Percentiles rank a stretch among this genome's conserved stretches.
Conservation (phyloP, 83 land plant species). For the Thuja plicata region DNA sequence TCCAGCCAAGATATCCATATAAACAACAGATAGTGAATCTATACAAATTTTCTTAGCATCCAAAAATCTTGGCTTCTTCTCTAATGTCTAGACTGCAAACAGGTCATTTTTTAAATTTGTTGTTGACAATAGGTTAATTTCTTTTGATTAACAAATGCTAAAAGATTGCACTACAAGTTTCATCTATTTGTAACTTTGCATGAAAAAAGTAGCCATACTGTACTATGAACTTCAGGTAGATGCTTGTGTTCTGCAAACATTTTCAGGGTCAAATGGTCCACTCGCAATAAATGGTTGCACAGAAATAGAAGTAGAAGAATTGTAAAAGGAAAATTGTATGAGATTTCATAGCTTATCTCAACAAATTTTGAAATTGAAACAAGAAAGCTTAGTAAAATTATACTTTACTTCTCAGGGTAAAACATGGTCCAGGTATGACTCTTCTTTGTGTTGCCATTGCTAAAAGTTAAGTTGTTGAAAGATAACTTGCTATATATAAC, state of each 20-base stretch:
- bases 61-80: too few relatives aligned
- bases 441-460: too few relatives aligned
- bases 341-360: not conserved
- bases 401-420: too few relatives aligned
- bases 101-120: slow-evolving; percentile 29
- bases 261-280: slow-evolving; percentile 82
- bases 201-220: slow-evolving; percentile 39
- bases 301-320: not conserved
- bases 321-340: not conserved
- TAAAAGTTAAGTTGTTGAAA: too few relatives aligned
- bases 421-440: too few relatives aligned
- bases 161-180: too few relatives aligned
- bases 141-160: not conserved
- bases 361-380: not conserved
- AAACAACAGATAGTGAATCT: too few relatives aligned
- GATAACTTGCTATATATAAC: too few relatives aligned
- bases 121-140: not conserved
- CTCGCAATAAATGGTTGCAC: slow-evolving; percentile 70
- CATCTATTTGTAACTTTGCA: not conserved
- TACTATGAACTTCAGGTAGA: slow-evolving; percentile 26
- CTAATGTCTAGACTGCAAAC: too few relatives aligned
- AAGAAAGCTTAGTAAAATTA: not conserved
- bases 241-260: slow-evolving; percentile 57
- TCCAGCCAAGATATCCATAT: too few relatives aligned
- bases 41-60: too few relatives aligned